Evolutionary conservation across 805 yeast genomes (phyloP), one percentile per base, ranked within the genome.

Genomic region (Wickerhamiella kurtzmanii): DNA sequence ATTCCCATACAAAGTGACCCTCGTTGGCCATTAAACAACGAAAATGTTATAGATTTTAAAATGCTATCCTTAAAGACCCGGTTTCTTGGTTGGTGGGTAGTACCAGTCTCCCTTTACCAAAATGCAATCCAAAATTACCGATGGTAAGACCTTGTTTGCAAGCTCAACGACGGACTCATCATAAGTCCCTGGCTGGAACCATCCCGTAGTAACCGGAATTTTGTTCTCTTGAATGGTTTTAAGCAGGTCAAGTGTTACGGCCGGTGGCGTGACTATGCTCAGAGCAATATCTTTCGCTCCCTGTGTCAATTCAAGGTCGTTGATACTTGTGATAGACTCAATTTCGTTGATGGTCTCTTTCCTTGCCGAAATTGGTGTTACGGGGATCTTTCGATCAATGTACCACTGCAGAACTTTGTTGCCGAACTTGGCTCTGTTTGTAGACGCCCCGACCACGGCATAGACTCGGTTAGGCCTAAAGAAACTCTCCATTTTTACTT

Each of bases 171-270:
- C 65, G 11, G 66, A 69, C 2, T 59, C 57, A 55, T 80, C 78
- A 53, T 74, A 82, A 19, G 86, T 74, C 0, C 94, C 94, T 0
- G 94, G 94, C 58, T 84, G 94, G 53, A 82, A 78, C 94, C 94
- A 85, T 15, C 82, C 64, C 1, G 80, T 77, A 54, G 72, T 73
- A 15, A 81, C 64, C 1, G 53, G 48, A 2, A 51, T 53, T 8
- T 58, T 57, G 4, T 57, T 45, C 15, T 57, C 44, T 25, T 61
- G 55, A 48, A 74, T 62, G 15, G 68, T 68, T 9, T 67, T 61
- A 35, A 79, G 57, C 0, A 70, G 59, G 4, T 69, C 60, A 16
- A 71, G 64, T 1, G 86, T 75, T 3, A 79, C 72, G 0, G 59
- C 57, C 1, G 94, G 92, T 2, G 94, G 88, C 0, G 94, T 83